Conservation (phyloP, 306 rosid genomes). For the Cicer cuneatum region DNA sequence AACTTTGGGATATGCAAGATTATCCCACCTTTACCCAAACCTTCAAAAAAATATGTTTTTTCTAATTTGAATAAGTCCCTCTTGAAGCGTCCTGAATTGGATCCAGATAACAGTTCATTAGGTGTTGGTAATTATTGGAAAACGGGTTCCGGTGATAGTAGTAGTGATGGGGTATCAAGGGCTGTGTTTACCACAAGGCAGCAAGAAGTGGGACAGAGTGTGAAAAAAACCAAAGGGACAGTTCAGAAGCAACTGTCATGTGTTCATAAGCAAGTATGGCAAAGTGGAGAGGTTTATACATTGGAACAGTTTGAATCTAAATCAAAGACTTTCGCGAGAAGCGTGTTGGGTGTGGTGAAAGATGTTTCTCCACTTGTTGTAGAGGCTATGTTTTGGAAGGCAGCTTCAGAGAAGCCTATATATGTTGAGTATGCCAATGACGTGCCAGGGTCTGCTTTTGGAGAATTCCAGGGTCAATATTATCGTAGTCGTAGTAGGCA, state of each 20-base stretch:
- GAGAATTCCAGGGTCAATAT: constrained; percentile 76
- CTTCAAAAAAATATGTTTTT: constrained; percentile 81
- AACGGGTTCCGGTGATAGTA: constrained; percentile 51
- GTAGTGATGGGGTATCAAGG: constrained; percentile 59
- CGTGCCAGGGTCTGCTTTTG: constrained; percentile 97
- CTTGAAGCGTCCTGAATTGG: constrained; percentile 70
- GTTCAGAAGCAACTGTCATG: constrained; percentile 54
- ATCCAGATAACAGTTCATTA: constrained; percentile 46
- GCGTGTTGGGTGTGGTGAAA: constrained; percentile 63
- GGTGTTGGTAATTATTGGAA: constrained; percentile 48
- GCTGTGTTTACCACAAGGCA: constrained; percentile 97
- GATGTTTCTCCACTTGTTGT: constrained; percentile 79
- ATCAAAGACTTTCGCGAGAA: constrained; percentile 72
- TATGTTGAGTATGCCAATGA: constrained; percentile 96
- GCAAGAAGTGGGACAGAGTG: constrained; percentile 83
- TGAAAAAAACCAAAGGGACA: constrained; percentile 65
- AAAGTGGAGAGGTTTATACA: constrained; percentile 91
- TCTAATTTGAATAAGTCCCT: constrained; percentile 85
- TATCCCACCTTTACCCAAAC: constrained; percentile 92
- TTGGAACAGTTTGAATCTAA: constrained; percentile 93
- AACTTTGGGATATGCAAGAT: constrained; percentile 93
- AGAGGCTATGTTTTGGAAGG: constrained; percentile 97
- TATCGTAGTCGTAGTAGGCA: constrained; percentile 64
- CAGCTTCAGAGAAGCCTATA: constrained; percentile 88
- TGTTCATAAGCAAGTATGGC: constrained; percentile 96